phyloP scores from a whole-genome alignment of 2,329 filamentous ascomycete species.

The Lecanicillium sp. region DNA sequence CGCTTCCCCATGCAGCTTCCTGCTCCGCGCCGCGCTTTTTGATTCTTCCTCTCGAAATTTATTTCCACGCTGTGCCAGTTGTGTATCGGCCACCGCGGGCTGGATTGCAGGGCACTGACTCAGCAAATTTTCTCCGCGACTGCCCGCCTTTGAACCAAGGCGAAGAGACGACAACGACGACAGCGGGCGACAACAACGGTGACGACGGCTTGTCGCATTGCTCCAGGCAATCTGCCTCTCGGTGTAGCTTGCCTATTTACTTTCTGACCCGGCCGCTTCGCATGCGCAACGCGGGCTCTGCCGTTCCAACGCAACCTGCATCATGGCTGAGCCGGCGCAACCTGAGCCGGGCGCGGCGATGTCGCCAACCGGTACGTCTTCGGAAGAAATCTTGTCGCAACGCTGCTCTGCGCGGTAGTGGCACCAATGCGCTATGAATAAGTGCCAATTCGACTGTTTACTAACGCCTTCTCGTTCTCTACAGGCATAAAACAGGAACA shows the following conservation, averaged over 20 bases:
- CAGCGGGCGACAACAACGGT: neutral
- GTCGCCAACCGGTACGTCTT: constrained; percentile 27
- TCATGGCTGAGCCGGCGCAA: constrained; percentile 34
- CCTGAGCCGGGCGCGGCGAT: constrained; percentile 24
- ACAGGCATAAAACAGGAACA: constrained; percentile 33
- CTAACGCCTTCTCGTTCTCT: constrained; percentile 9
- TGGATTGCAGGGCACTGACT: constrained; percentile 35
- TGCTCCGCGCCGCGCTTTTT: constrained; percentile 9
- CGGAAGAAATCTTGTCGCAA: constrained; percentile 9
- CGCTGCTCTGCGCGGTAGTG: constrained; percentile 6
- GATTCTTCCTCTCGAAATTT: constrained; percentile 12
- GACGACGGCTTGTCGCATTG: constrained; percentile 2
- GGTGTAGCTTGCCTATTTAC: neutral
- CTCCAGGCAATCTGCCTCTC: neutral
- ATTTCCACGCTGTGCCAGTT: constrained; percentile 22
- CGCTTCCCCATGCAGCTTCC: neutral
- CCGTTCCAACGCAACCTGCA: neutral
- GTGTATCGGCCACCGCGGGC: constrained; percentile 32
- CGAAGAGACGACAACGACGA: neutral
- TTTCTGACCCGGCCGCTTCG: neutral
- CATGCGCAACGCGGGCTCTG: neutral
- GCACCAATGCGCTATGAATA: constrained; percentile 5
- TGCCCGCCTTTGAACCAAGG: constrained; percentile 16
- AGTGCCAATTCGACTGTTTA: constrained; percentile 1
- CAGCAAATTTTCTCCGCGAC: constrained; percentile 34